A percentile compares a stretch with the other conserved stretches of the same genome.
phyloP scores from a whole-genome alignment of 305 asterid genomes.

The Ilex paraguariensis region DNA sequence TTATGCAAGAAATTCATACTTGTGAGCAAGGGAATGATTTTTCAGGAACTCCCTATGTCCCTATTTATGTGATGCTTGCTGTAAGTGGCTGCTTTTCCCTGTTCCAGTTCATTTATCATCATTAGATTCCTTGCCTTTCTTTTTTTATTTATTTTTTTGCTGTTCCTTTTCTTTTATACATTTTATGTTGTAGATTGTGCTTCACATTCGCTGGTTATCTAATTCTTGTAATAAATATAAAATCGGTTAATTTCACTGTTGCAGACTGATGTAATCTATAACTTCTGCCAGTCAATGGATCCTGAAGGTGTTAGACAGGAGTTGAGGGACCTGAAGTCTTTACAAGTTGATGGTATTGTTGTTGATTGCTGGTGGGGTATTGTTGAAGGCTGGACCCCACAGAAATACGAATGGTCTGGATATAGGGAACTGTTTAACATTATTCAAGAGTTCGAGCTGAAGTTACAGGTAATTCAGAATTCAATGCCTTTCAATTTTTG shows the following conservation, averaged over 20 bases:
- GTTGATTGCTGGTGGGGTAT: constrained; percentile 80
- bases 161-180: background rate
- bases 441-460: constrained; percentile 54
- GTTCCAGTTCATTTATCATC: constrained; percentile 8
- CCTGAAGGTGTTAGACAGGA: constrained; percentile 61
- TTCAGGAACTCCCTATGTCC: constrained; percentile 47
- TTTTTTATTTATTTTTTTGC: too few species aligned
- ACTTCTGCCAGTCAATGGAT: constrained; percentile 64
- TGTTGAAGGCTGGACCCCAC: constrained; percentile 63
- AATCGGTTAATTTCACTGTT: constrained; percentile 10
- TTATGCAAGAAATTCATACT: constrained; percentile 51
- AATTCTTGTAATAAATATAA: background rate
- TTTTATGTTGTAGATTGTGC: background rate
- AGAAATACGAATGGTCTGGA: constrained; percentile 67
- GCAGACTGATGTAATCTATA: constrained; percentile 63
- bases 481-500: too few species aligned
- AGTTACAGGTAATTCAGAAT: constrained; percentile 46
- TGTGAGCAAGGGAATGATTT: constrained; percentile 45
- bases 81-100: constrained; percentile 36
- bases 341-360: constrained; percentile 54
- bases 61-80: constrained; percentile 57
- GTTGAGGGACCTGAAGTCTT: constrained; percentile 47
- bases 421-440: constrained; percentile 59
- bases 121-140: background rate
- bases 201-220: background rate